phyloP scores from a whole-genome alignment of 441 rosid species.

The Lepidium campestre region DNA sequence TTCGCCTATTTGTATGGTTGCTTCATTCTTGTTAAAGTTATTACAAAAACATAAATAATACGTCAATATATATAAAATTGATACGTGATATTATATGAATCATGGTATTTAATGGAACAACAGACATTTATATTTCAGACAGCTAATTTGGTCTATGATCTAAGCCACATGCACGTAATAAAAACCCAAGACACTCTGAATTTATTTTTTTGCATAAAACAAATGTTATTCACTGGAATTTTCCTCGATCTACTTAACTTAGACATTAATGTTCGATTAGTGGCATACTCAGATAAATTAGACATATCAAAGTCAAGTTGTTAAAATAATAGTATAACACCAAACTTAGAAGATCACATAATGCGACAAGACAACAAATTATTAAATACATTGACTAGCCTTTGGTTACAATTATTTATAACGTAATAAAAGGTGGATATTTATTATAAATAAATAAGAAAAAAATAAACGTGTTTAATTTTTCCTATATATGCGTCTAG shows the following conservation, averaged over 20 bases:
- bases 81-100: not conserved
- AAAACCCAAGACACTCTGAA: constrained; percentile 1
- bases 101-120: constrained; percentile 24
- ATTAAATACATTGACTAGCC: not conserved
- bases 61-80: not conserved
- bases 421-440: too few species aligned
- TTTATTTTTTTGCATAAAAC: not conserved
- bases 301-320: not conserved
- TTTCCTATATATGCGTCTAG: too few species aligned
- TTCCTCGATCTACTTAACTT: not conserved
- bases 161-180: constrained; percentile 19
- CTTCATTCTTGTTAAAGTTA: not conserved
- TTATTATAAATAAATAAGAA: too few species aligned
- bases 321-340: not conserved
- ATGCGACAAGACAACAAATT: not conserved
- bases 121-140: constrained; percentile 29
- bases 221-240: not conserved
- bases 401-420: not conserved
- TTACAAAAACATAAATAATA: not conserved
- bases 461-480: too few species aligned
- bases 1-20: not conserved
- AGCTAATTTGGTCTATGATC: constrained; percentile 20
- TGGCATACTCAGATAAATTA: not conserved
- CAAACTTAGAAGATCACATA: not conserved
- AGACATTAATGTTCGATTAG: not conserved